A percentile compares a stretch with the other conserved stretches of the same genome.
Conservation (phyloP, 257 asterid genomes). For the Salvia rosmarinus region DNA sequence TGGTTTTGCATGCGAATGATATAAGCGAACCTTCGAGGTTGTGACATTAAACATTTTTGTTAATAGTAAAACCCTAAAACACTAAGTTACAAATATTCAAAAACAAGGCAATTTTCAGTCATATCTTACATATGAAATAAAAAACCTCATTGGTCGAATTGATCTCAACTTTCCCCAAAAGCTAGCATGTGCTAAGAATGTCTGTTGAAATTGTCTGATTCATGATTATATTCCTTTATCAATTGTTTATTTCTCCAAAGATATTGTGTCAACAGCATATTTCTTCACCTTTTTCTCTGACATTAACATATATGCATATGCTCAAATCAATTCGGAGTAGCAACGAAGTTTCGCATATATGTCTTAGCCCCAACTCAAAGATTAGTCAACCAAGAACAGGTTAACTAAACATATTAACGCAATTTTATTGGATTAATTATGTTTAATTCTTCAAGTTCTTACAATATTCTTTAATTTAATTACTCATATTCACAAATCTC, state of each 20-base stretch:
- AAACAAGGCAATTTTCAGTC: slow-evolving; percentile 36
- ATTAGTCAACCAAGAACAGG: slow-evolving; percentile 21
- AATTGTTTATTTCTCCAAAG: slow-evolving; percentile 37
- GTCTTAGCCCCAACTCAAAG: slow-evolving; percentile 36
- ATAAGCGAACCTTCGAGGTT: slow-evolving; percentile 20
- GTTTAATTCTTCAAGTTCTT: not conserved
- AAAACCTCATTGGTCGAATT: slow-evolving; percentile 25
- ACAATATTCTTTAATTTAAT: no score
- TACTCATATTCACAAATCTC: no score
- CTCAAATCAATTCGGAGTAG: slow-evolving; percentile 25
- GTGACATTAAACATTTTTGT: slow-evolving; percentile 18
- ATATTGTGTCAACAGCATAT: slow-evolving; percentile 31
- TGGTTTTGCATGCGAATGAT: not conserved
- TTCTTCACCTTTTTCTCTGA: not conserved
- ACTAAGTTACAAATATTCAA: slow-evolving; percentile 32
- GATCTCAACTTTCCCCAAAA: slow-evolving; percentile 15
- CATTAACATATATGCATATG: slow-evolving; percentile 13
- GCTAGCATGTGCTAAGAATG: slow-evolving; percentile 38
- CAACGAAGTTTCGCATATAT: slow-evolving; percentile 41
- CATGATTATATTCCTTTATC: slow-evolving; percentile 4
- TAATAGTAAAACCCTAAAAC: not conserved
- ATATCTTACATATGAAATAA: slow-evolving; percentile 27
- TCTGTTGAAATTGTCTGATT: slow-evolving; percentile 20
- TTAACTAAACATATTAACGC: not conserved
- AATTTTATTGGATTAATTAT: not conserved